Conservation (phyloP, 2,329 filamentous ascomycete genomes). For the Calonectria pseudoturangicola region DNA sequence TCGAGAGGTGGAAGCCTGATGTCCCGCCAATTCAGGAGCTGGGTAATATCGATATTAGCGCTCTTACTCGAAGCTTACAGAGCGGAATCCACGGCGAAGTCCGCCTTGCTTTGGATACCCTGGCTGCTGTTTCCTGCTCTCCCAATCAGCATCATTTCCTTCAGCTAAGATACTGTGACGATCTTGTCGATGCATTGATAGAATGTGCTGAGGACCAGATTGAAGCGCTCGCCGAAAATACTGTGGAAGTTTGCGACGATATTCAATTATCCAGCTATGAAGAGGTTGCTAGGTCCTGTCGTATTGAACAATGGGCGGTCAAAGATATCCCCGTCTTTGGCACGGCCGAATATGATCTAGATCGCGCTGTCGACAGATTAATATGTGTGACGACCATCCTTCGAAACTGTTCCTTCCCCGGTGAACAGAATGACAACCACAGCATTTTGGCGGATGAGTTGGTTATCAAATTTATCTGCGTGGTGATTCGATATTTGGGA, state of each 20-base stretch:
- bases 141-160: conserved; percentile 79
- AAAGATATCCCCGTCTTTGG: conserved; percentile 85
- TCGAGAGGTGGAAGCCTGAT: conserved; percentile 82
- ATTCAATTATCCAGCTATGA: conserved; percentile 91
- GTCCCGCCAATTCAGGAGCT: conserved; percentile 85
- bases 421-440: conserved; percentile 79
- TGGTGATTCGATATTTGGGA: conserved; percentile 89
- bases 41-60: conserved; percentile 91
- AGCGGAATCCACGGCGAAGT: conserved; percentile 93
- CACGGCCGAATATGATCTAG: conserved; percentile 85
- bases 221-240: conserved; percentile 88
- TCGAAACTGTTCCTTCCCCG: conserved; percentile 91
- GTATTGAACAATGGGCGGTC: conserved; percentile 82
- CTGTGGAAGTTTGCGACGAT: conserved; percentile 89
- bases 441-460: conserved; percentile 82
- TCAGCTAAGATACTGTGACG: conserved; percentile 85
- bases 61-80: conserved; percentile 91
- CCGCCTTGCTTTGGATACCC: conserved; percentile 89
- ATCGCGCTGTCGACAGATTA: conserved; percentile 89
- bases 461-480: conserved; percentile 89
- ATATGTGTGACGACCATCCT: conserved; percentile 95
- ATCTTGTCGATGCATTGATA: conserved; percentile 89
- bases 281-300: conserved; percentile 87
- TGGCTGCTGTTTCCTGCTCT: conserved; percentile 80
- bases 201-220: conserved; percentile 94